Base-by-base conservation (phyloP, 345 rosid species). In the Euclidium syriacum region DNA sequence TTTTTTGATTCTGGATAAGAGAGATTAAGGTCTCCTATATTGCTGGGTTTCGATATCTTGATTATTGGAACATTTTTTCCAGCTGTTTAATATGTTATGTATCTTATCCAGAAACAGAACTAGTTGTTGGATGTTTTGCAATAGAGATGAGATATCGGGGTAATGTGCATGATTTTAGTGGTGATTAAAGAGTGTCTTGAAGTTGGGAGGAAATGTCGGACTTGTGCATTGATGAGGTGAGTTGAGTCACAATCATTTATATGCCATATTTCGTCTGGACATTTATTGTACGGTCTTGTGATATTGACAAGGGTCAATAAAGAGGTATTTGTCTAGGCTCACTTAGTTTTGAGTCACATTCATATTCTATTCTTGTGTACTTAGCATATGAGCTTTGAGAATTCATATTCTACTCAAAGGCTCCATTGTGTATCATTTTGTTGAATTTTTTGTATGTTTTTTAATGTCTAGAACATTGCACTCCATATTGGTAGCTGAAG, bases 161-260 rank as follows among this genome's bases (percentile, higher is more conserved):
- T 65, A 62, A 62, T 76, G 77, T 62, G 52, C 70, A 64, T 52
- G 70, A 39, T 67, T 77, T 71, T 59, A 71, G 81, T 69, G 87
- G 82, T 60, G 88, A 80, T 25, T 85, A 83, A 72, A 75, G 73
- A 53, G 73, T n/a, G n/a, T 79, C 40, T 62, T 50, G 73, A 52
- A 52, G 73, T 69, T 61, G 68, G 68, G 70, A 83, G 85, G 77
- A 78, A n/a, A 90, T 90, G 92, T 83, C 88, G 53, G 88, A 72
- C 79, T 78, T 82, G 51, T 80, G 83, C 72, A 43, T 85, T 41
- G 78, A 82, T 46, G 81, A 85, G 90, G 95, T 90, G 68, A 71
- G 71, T 47, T 54, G 55, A 17, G 51, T 67, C 62, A 29, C 57
- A 23, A 3, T 59, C 54, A 10, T 40, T 17, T 20, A 25, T 32